A percentile compares a stretch with the other conserved stretches of the same genome.
Evolutionary conservation across 192 early-diverging fungal species (phyloP).

Genomic region (Mortierella claussenii): DNA sequence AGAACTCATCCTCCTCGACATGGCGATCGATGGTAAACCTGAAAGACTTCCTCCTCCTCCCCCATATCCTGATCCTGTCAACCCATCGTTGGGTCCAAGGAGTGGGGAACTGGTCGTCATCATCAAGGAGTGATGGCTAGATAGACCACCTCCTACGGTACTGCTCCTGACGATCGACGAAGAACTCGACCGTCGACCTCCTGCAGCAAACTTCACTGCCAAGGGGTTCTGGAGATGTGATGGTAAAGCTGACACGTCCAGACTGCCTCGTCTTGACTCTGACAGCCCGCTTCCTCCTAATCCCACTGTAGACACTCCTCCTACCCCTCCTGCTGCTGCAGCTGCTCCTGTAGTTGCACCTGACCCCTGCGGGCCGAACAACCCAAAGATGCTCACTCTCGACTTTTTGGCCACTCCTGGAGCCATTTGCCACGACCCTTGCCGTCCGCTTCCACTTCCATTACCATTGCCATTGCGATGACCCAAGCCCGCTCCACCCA

Average conservation of each 20-base stretch:
- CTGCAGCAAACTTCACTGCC: conserved; percentile 19
- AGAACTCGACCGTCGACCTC: conserved; percentile 41
- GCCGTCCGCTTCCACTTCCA: conserved; percentile 29
- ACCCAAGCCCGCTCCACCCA: conserved; percentile 23
- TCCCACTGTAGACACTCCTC: too few species aligned
- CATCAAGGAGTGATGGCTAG: conserved; percentile 22
- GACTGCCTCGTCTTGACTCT: conserved; percentile 39
- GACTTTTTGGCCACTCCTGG: conserved; percentile 29
- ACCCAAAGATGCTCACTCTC: conserved; percentile 41
- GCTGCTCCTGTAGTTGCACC: background rate
- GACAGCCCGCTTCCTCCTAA: too few species aligned
- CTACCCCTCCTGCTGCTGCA: too few species aligned
- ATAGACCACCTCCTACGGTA: conserved; percentile 5
- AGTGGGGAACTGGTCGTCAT: conserved; percentile 11
- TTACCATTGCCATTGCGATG: conserved; percentile 12
- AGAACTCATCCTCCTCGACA: conserved; percentile 51
- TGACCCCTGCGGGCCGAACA: conserved; percentile 17
- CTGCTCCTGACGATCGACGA: conserved; percentile 31
- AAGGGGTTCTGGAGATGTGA: conserved; percentile 19
- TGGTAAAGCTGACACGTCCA: conserved; percentile 17
- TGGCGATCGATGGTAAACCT: conserved; percentile 27
- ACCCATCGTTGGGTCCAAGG: background rate
- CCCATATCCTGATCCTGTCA: too few species aligned
- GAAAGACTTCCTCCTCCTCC: too few species aligned
- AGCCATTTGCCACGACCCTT: conserved; percentile 38